A percentile compares a stretch with the other conserved stretches of the same genome.
Evolutionary conservation across 2,329 filamentous ascomycete species (phyloP).

Genomic region (Stagonosporopsis cucurbitacearum): DNA sequence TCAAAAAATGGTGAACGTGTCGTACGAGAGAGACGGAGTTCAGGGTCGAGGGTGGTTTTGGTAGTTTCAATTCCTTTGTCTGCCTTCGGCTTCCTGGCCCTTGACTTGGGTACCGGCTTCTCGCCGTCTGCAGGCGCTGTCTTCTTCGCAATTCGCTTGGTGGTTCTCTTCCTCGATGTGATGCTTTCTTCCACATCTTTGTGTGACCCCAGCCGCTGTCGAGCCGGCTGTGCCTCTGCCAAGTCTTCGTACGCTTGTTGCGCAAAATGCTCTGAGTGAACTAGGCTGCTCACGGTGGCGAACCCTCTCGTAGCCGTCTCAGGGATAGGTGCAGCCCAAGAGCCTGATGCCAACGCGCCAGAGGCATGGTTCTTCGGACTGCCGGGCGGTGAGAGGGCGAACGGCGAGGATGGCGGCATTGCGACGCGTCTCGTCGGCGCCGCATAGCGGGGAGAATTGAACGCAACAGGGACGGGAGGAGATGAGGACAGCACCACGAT

Average conservation of each 20-base stretch:
- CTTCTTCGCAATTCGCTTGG: slow-evolving; percentile 24
- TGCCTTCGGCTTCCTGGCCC: slow-evolving; percentile 34
- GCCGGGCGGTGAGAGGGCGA: slow-evolving; percentile 30
- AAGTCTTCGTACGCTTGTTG: slow-evolving; percentile 24
- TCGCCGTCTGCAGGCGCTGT: slow-evolving; percentile 13
- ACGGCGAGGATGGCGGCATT: slow-evolving; percentile 33
- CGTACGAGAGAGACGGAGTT: slow-evolving; percentile 21
- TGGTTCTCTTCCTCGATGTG: slow-evolving; percentile 23
- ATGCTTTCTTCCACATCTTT: not conserved
- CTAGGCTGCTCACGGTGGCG: slow-evolving; percentile 42
- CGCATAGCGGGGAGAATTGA: slow-evolving; percentile 25
- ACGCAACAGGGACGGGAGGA: slow-evolving; percentile 32
- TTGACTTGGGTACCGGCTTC: slow-evolving; percentile 34
- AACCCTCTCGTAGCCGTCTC: slow-evolving; percentile 38
- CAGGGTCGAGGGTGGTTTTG: slow-evolving; percentile 19
- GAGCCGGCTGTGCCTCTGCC: slow-evolving; percentile 10
- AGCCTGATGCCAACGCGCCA: slow-evolving; percentile 39
- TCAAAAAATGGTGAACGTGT: slow-evolving; percentile 34
- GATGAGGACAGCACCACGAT: slow-evolving; percentile 43
- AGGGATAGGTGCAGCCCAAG: slow-evolving; percentile 36
- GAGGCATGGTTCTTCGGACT: slow-evolving; percentile 22
- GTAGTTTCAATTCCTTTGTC: slow-evolving; percentile 20
- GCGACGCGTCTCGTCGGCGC: slow-evolving; percentile 37
- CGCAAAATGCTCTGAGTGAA: slow-evolving; percentile 39
- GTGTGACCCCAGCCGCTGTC: slow-evolving; percentile 7